Evolutionary conservation across 2,329 filamentous ascomycete species (phyloP), one percentile per base, ranked within the genome.

Genomic region (Cercospora brassicicola): DNA sequence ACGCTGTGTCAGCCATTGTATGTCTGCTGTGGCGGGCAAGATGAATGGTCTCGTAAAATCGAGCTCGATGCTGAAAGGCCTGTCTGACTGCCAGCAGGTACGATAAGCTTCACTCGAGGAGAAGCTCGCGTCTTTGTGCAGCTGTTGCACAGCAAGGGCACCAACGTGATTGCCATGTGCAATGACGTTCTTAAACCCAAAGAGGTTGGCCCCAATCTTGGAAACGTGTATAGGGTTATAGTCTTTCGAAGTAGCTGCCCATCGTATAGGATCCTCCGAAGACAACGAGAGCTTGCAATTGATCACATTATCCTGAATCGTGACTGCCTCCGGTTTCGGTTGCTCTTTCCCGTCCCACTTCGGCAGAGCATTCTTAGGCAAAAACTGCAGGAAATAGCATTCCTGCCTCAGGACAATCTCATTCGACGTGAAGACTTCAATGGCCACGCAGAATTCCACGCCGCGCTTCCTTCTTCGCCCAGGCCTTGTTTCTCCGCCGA

Each of bases 161-260:
- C 45, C 62, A 1, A 73, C 66, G 45, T 73, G 70, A 48, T 72
- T 73, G 28, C 71, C 71, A 55, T 72, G 70, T 4, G 71, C 69
- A 42, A 73, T 71, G 13, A 67, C 65, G 18, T 55, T 59, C 9
- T 56, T 45, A 23, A 73, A 71, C 10, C 70, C 71, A 36, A 73
- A 72, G 1, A 73, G 18, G 11, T 56, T 67, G 1, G 71, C 70
- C 1, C 65, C 63, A 11, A 69, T 1, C 4, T 11, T 53, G 1
- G 68, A 72, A 30, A 72, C 60, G 28, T 73, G 71, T 18, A 73
- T 73, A 1, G 65, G 68, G 39, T 73, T 72, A 33, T 72, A 72
- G 67, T 73, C 71, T 57, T 72, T 72, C 36, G 63, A 66, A 15
- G 65, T 42, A 1, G 64, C 63, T 15, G 71, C 71, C 71, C 71